Evolutionary conservation across 805 yeast genomes (phyloP).

Genomic region (Teunomyces cretensis): DNA sequence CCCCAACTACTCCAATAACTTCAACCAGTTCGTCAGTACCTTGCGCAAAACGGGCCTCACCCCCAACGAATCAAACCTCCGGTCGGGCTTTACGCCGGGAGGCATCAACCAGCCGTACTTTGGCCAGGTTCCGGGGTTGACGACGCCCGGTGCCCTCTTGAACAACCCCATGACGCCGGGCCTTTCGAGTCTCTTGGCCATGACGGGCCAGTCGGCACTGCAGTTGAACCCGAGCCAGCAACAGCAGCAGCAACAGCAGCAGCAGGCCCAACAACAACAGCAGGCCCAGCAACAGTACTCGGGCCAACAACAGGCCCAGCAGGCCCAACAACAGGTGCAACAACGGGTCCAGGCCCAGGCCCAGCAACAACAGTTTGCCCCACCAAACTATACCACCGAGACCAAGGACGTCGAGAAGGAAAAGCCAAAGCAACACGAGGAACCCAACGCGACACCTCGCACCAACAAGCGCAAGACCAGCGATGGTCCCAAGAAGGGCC

Average conservation of each 20-base stretch:
- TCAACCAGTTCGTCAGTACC: conserved; percentile 27
- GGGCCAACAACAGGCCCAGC: too few species aligned
- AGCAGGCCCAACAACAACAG: conserved; percentile 6
- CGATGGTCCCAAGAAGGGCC: conserved; percentile 3
- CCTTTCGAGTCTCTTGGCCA: conserved; percentile 38
- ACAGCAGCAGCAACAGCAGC: conserved; percentile 10
- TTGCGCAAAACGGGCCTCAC: conserved; percentile 60
- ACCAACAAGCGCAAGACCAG: conserved; percentile 4
- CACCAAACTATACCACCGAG: too few species aligned
- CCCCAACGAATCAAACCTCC: conserved; percentile 70
- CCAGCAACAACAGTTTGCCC: too few species aligned
- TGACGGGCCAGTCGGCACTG: conserved; percentile 12
- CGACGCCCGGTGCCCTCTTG: conserved; percentile 40
- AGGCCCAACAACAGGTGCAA: too few species aligned
- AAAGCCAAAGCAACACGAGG: too few species aligned
- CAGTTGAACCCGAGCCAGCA: conserved; percentile 4
- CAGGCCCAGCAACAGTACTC: conserved; percentile 13
- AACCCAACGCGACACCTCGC: too few species aligned
- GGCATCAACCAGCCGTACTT: conserved; percentile 31
- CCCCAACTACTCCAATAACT: conserved; percentile 12
- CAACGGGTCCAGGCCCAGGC: too few species aligned
- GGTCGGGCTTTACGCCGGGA: conserved; percentile 75
- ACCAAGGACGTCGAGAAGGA: too few species aligned
- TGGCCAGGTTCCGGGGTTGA: conserved; percentile 35
- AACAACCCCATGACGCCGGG: conserved; percentile 52